phyloP scores from a whole-genome alignment of 1,139 yeast species.

The Yamadazyma jaroonii region DNA sequence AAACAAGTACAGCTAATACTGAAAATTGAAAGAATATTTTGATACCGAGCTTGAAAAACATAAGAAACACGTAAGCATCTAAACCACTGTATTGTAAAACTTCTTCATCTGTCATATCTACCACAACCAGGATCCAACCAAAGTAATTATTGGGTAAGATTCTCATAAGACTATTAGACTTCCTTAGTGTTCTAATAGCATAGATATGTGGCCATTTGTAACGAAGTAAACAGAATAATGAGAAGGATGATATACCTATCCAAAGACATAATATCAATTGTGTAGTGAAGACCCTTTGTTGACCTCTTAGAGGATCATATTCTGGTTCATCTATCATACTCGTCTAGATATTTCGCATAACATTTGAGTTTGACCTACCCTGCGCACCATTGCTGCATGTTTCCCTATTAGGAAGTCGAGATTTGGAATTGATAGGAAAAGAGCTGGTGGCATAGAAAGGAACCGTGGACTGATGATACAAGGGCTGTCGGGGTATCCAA shows the following conservation, averaged over 20 bases:
- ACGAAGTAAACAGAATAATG: constrained; percentile 40
- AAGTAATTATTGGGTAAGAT: constrained; percentile 38
- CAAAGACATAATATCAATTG: constrained; percentile 39
- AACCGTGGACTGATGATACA: too few relatives aligned
- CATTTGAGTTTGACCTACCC: background rate
- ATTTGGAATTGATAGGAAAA: too few relatives aligned
- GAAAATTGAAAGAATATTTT: constrained; percentile 35
- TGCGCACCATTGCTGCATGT: background rate
- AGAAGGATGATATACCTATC: constrained; percentile 34
- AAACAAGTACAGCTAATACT: constrained; percentile 34
- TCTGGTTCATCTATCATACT: constrained; percentile 14
- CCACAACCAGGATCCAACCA: constrained; percentile 40
- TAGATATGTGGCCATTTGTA: constrained; percentile 51
- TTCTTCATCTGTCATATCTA: constrained; percentile 40
- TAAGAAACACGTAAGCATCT: constrained; percentile 45
- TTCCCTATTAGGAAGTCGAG: constrained; percentile 5
- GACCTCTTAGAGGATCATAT: constrained; percentile 34
- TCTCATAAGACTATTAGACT: constrained; percentile 24
- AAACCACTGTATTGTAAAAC: constrained; percentile 40
- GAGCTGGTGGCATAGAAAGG: too few relatives aligned
- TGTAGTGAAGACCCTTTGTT: constrained; percentile 44
- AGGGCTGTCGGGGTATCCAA: too few relatives aligned
- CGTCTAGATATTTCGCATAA: constrained; percentile 3
- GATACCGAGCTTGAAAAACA: constrained; percentile 47
- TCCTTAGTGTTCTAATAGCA: constrained; percentile 46